Percentiles rank a stretch among this genome's conserved stretches.
These are phyloP conservation scores for Tolypocladium nubicola DNA, from an alignment of 2,329 filamentous ascomycete genomes.

Conservation along the genomic window DNA sequence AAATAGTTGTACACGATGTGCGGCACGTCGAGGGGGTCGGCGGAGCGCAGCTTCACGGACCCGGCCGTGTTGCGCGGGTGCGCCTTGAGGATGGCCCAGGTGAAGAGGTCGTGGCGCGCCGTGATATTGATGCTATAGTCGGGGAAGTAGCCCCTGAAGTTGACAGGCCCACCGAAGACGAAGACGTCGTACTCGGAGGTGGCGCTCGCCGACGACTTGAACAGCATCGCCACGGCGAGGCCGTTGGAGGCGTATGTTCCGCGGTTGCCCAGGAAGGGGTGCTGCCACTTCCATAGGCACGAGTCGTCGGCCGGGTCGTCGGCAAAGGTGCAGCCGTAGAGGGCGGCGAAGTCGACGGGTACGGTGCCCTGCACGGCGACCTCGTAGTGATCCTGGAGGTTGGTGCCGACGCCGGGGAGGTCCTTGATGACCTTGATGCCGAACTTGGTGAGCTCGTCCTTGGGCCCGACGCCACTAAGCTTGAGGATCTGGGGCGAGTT, in stretches of 20 bases:
- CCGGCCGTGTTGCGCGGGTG: slow-evolving; percentile 54
- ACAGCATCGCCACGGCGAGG: slow-evolving; percentile 11
- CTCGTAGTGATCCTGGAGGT: slow-evolving; percentile 25
- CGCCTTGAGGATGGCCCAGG: slow-evolving; percentile 38
- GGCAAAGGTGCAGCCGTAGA: slow-evolving; percentile 16
- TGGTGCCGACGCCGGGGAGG: slow-evolving; percentile 52
- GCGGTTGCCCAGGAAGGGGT: slow-evolving; percentile 1
- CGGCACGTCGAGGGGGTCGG: slow-evolving; percentile 53
- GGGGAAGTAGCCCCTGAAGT: slow-evolving; percentile 18
- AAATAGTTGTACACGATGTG: slow-evolving; percentile 54
- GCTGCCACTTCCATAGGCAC: slow-evolving; percentile 22
- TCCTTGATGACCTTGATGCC: slow-evolving; percentile 42
- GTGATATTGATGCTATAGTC: slow-evolving; percentile 11
- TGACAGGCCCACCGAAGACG: slow-evolving; percentile 15
- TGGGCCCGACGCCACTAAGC: slow-evolving; percentile 32
- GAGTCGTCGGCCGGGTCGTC: slow-evolving; percentile 16
- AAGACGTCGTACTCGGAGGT: slow-evolving; percentile 17
- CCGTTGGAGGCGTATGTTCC: slow-evolving; percentile 14
- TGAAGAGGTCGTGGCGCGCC: slow-evolving; percentile 22
- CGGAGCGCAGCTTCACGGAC: slow-evolving; percentile 47
- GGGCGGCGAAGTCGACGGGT: slow-evolving; percentile 3
- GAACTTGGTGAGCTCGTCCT: slow-evolving; percentile 25
- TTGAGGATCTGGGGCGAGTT: slow-evolving; percentile 36
- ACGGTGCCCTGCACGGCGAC: slow-evolving; percentile 10
- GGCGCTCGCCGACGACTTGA: slow-evolving; percentile 16